Percentiles rank a stretch among this genome's conserved stretches.
phyloP scores from a whole-genome alignment of 805 yeast genomes.

The Jamesozyma lodderae region DNA sequence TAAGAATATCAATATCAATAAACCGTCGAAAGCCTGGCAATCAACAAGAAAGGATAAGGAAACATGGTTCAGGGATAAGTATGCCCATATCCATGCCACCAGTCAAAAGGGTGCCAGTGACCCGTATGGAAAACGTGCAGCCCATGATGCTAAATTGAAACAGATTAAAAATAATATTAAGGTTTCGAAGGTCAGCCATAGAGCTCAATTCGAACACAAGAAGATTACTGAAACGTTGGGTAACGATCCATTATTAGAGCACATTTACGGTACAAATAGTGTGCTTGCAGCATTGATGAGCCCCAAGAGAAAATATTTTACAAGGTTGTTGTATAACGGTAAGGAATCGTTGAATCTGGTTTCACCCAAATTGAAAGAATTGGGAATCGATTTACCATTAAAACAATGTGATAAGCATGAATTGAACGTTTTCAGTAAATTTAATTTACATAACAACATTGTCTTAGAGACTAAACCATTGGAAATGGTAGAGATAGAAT shows the following conservation, averaged over 20 bases:
- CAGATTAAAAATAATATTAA: conserved; percentile 3
- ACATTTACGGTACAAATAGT: conserved; percentile 67
- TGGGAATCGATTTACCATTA: too few species aligned
- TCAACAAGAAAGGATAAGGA: conserved; percentile 51
- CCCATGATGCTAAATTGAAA: neutral
- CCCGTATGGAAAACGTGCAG: conserved; percentile 10
- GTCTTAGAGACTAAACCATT: conserved; percentile 53
- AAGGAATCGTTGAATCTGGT: too few species aligned
- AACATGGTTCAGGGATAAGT: conserved; percentile 50
- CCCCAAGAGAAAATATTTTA: conserved; percentile 43
- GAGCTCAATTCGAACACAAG: conserved; percentile 3
- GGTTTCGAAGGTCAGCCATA: conserved; percentile 5
- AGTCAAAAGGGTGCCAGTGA: conserved; percentile 12
- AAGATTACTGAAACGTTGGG: too few species aligned
- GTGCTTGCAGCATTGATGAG: conserved; percentile 62
- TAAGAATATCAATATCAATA: neutral
- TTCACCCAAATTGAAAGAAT: too few species aligned
- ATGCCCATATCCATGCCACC: conserved; percentile 57
- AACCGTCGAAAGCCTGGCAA: conserved; percentile 54
- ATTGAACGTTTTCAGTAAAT: conserved; percentile 49
- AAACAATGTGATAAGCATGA: conserved; percentile 34
- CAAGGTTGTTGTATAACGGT: conserved; percentile 37
- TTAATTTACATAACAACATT: conserved; percentile 74
- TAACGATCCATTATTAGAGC: conserved; percentile 50
- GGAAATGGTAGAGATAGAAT: conserved; percentile 17